phyloP scores from a whole-genome alignment of 306 rosid genomes.

The Cucurbita ficifolia region DNA sequence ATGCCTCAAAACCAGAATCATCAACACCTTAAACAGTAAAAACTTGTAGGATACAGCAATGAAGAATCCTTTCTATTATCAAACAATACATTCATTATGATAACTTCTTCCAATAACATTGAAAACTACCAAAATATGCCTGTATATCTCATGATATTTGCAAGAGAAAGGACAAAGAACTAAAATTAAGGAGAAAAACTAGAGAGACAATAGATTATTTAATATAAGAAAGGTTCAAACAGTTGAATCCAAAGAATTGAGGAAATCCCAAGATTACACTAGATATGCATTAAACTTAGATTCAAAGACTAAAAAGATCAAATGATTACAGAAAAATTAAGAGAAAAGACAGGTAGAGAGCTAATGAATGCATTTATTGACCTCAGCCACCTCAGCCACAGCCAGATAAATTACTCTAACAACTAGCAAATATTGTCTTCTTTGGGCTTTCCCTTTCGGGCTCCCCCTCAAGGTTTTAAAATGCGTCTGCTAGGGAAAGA shows the following conservation, averaged over 20 bases:
- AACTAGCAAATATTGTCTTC: too few relatives aligned
- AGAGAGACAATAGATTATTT: not conserved
- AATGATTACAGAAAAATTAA: not conserved
- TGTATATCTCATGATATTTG: not conserved
- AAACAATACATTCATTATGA: not conserved
- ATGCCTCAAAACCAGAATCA: not conserved
- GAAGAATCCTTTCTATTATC: not conserved
- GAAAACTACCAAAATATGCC: not conserved
- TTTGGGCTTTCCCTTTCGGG: too few relatives aligned
- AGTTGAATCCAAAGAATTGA: not conserved
- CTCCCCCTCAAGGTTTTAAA: too few relatives aligned
- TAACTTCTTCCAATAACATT: not conserved
- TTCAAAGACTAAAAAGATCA: not conserved
- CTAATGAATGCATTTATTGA: not conserved
- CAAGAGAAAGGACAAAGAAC: not conserved
- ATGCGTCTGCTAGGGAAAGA: too few relatives aligned
- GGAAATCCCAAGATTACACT: not conserved
- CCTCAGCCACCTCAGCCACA: too few relatives aligned
- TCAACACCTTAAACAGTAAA: not conserved
- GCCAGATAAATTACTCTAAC: not conserved
- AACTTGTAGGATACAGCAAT: not conserved
- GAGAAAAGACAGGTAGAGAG: not conserved
- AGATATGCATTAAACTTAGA: not conserved
- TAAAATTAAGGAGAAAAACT: not conserved
- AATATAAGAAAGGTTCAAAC: not conserved